Base-by-base conservation (phyloP, 164 flowering plant species). In the Dillenia suffruticosa region DNA sequence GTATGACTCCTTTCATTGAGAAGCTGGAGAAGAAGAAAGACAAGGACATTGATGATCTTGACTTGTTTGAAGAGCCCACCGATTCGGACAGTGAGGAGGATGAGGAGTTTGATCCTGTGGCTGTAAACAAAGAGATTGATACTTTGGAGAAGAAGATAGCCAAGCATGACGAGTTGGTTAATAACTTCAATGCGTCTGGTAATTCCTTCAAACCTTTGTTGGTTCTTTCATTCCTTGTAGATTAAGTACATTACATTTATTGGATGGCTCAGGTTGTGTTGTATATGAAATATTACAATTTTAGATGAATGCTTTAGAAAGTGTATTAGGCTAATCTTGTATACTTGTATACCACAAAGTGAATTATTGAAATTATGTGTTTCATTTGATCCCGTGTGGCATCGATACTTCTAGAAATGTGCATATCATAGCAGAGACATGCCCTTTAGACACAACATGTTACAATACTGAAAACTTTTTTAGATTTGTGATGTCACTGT, bases 11-110 rank as follows among this genome's bases (percentile, higher is more conserved):
- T 32, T 32, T 32, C 40, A 32, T 32, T 32, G 40, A 32, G 40
- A 32, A 32, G 2, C 22, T 11, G 12, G 48, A 11, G 54, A 32
- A 16, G 44, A 12, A 22, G 54, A 49, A 14, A 16, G 22, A 14
- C 54, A 16, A 15, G 61, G 54, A 57, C 9, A n/a, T n/a, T 4
- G 61, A 16, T 9, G 51, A 64, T 17, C 63, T 74, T 19, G 49
- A 69, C 44, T 2, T 45, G 59, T 63, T 65, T 44, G 83, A 83
- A 19, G 90, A 86, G 74, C 77, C 79, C 2, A 75, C 86, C 4
- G 97, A 88, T 62, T 82, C 85, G 0, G 97, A 86, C 0, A 75
- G 77, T 50, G 81, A 82, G 1, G 91, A 82, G 16, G 94, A 88
- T 48, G 88, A 82, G 68, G 75, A 82, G 72, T 77, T 66, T 54